Evolutionary conservation across 208 protist species (phyloP), one percentile per base, ranked within the genome.

Genomic region (Trypanosoma rangeli): DNA sequence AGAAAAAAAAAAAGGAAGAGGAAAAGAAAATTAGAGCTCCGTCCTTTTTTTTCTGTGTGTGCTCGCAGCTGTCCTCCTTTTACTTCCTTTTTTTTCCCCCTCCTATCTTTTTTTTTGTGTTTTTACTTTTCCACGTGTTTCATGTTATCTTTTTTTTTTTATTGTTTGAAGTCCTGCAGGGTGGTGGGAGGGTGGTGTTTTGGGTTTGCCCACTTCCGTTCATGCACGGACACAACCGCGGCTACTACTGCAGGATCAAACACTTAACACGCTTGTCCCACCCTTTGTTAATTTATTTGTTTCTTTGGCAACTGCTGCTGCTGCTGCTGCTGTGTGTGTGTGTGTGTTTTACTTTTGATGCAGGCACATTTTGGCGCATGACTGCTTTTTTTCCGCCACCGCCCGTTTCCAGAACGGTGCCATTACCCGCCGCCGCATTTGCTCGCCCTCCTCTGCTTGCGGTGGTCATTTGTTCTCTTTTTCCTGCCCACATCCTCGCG

Each of bases 71-170:
- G n/a, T 49, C 42, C 24, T 57, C n/a, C 56, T 56, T 67, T 35
- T 67, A 44, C 33, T 64, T 37, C 26, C 28, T 64, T 5, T 52
- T 53, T 48, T 64, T 64, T 52, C 50, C 74, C 54, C 59, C 46
- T 53, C 44, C 49, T 56, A 20, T 68, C 16, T 53, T 61, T 56
- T 33, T 66, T 59, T 72, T 56, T 70, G 26, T 60, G 15, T 29
- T n/a, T 9, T 50, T 50, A 5, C 46, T 50, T 9, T 50, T n/a
- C 20, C 10, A 50, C 20, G 18, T 20, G 13, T 15, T 50, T 22
- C 20, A 22, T 15, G 2, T 50, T 50, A 22, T 15, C 18, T 15
- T 50, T 22, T 22, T 15, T 15, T 50, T 50, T 50, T 50, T 50
- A 50, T 50, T 50, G 46, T 22, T 50, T 50, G 46, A n/a, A n/a